Base-by-base conservation (phyloP, 257 asterid species). In the Fraxinus cuspidata region DNA sequence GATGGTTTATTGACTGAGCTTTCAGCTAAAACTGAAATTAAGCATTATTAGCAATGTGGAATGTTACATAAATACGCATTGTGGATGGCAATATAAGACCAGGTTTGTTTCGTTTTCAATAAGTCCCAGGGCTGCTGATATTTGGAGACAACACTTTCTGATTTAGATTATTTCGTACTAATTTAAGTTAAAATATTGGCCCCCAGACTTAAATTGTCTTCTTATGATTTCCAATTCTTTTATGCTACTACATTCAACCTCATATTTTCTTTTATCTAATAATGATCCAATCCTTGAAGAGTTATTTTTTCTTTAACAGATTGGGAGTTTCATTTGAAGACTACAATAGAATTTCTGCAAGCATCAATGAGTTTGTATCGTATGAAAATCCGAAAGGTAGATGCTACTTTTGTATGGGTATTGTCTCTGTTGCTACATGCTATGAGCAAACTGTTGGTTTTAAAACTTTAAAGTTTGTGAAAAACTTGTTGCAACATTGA, bases 351-450 rank as follows among this genome's bases (percentile, higher is more conserved):
- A 56, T 56, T 56, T 56, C 65, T 56, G 31, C 32, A 60, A 25
- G 16, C 7, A 29, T 23, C 81, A 25, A 35, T 25, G 87, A 86
- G 77, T 77, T 74, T 40, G 78, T 71, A 71, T 81, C 83, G 5
- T 9, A 34, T 31, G 69, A 69, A 56, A 79, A 63, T 12, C 49
- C n/a, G 15, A 70, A 74, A 58, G 87, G 80, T 81, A 68, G 5
- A 53, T 44, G 70, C 42, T 75, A 32, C 53, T 31, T 51, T 10
- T 27, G 6, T 67, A 3, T 18, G 44, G 77, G 40, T 29, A 79
- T 81, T 34, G 16, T 2, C 12, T 34, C 11, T 29, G 13, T 32
- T 32, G 73, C 25, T 69, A 6, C 73, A 0, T 69, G 49, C 73
- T 31, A 66, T 35, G n/a, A 8, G 53, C 25, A 27, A 38, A 38